These are phyloP conservation scores for Euclidium syriacum DNA, from an alignment of 345 rosid species.

Conservation along the genomic window DNA sequence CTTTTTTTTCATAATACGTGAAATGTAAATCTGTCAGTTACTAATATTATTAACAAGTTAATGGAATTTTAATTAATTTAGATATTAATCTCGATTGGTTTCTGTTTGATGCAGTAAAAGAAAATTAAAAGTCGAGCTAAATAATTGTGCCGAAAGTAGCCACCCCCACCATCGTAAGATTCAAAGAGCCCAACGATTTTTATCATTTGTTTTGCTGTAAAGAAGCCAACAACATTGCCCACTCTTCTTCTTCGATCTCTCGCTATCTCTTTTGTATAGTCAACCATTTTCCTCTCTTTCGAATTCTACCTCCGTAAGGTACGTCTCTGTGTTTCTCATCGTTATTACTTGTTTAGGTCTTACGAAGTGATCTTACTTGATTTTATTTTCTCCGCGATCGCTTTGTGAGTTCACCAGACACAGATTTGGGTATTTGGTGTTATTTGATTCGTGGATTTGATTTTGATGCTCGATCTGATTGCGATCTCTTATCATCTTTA, in stretches of 20 bases:
- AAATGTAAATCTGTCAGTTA: background rate
- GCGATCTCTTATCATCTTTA: background rate
- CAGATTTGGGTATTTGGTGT: background rate
- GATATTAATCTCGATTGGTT: background rate
- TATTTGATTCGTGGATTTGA: background rate
- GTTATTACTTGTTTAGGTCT: background rate
- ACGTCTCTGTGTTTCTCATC: constrained; percentile 20
- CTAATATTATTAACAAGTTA: background rate
- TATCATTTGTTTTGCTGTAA: background rate
- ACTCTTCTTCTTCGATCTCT: background rate
- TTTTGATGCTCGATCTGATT: background rate
- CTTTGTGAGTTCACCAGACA: background rate
- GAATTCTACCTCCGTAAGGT: constrained; percentile 12
- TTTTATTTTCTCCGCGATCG: constrained; percentile 2
- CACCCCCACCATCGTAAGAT: background rate
- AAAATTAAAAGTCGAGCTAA: constrained; percentile 27
- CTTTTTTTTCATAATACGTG: background rate
- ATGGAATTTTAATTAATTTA: background rate
- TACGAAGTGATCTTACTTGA: background rate
- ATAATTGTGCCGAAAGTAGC: constrained; percentile 11
- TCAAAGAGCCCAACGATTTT: background rate
- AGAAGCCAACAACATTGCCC: background rate
- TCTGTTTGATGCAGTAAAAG: constrained; percentile 15
- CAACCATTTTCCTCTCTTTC: constrained; percentile 16
- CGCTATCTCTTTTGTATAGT: background rate